A percentile compares a stretch with the other conserved stretches of the same genome.
Evolutionary conservation across 129 eudicot genomes (phyloP).

Genomic region (Escallonia rubra): DNA sequence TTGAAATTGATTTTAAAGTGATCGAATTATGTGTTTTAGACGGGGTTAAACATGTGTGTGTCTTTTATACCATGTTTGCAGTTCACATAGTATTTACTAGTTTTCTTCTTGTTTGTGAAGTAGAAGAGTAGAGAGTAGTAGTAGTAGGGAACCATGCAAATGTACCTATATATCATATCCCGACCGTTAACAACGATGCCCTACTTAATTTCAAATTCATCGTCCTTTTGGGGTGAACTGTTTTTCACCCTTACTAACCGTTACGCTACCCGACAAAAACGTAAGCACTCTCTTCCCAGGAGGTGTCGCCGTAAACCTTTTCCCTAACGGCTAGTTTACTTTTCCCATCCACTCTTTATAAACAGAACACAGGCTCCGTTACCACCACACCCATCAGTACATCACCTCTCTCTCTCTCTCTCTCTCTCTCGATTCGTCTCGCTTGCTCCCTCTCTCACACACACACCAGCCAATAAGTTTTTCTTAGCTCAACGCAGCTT

Average conservation of each 20-base stretch:
- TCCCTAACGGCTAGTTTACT: constrained; percentile 17
- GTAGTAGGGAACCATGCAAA: too few species aligned
- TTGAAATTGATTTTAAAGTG: too few species aligned
- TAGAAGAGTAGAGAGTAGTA: too few species aligned
- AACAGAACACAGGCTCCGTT: background rate
- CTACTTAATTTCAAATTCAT: too few species aligned
- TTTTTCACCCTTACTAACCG: background rate
- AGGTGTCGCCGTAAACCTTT: background rate
- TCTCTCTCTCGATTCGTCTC: background rate
- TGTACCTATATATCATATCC: too few species aligned
- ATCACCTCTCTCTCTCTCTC: background rate
- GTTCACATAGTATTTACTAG: too few species aligned
- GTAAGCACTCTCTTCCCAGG: background rate
- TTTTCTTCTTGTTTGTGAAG: too few species aligned
- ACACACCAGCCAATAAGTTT: background rate
- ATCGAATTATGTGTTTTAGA: too few species aligned
- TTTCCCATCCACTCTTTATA: background rate
- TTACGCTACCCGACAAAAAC: background rate
- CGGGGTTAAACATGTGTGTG: too few species aligned
- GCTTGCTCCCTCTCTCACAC: background rate
- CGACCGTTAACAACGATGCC: too few species aligned
- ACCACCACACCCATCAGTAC: background rate
- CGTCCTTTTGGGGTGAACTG: background rate
- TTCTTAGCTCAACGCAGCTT: background rate
- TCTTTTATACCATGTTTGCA: too few species aligned